Evolutionary conservation across 306 rosid genomes (phyloP), one percentile per base, ranked within the genome.

Genomic region (Cicer pinnatifidum): DNA sequence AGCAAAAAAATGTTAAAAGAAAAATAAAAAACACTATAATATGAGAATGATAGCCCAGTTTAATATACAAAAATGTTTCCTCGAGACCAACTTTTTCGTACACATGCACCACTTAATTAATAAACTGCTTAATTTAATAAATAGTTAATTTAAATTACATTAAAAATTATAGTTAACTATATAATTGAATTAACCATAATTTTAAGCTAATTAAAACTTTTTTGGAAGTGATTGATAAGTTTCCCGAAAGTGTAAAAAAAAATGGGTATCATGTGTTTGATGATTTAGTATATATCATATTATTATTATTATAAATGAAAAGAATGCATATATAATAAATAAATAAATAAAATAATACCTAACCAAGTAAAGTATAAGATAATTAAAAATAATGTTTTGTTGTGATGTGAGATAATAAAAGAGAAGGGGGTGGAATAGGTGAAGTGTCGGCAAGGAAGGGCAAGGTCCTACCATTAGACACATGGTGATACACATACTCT

Each of bases 401-500:
- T 75, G 65, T 60, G 69, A 72, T 56, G 85, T 86, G 90, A 84
- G 78, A 85, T 81, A 60, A 79, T 46, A 52, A 28, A 2, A 77
- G 84, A 76, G 71, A 67, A 73, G 69, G 72, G 41, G 41, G 53
- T 28, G 35, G 76, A 43, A 84, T 69, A 61, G 57, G 43, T 79
- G 84, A 81, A 84, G 85, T 86, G 98, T 90, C 94, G 94, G 96
- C 88, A 82, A 45, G 20, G 19, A 54, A 64, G 75, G 33, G 77
- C 40, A 77, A 77, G 85, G 82, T 73, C 82, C 77, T 28, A 62
- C 75, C 58, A n/a, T 35, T 8, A 13, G 48, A 15, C 78, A 72
- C 81, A 70, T 75, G 84, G 80, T 40, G 20, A 74, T 59, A 17
- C 45, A 60, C 75, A 33, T 59, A 77, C 17, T 8, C 17, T 8